Base-by-base conservation (phyloP, 192 early-diverging fungal species). In the Dissophora ornata region DNA sequence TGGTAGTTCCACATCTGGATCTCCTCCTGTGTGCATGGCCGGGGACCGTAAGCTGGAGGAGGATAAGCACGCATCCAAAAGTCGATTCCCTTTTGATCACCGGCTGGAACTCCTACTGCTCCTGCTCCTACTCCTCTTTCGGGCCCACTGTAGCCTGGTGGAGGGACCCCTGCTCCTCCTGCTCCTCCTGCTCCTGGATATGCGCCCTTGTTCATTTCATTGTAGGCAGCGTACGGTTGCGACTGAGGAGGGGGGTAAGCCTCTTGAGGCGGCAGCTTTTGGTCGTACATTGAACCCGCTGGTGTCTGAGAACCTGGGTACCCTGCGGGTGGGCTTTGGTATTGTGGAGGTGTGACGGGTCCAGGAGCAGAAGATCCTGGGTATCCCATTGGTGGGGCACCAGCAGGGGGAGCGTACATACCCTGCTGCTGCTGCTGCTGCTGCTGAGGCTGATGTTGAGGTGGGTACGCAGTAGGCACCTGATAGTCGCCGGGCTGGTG, bases 21-120 rank as follows among this genome's bases (percentile, higher is more conserved):
- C 24, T 67, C 44, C 3, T 67, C 41, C 26, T 34, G 44, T 0
- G 55, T 67, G 7, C 26, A 26, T 2, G 65, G 47, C 3, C 24
- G 21, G 41, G 53, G 52, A 41, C 51, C 52, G 18, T n/a, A 10
- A 4, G 26, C 4, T 2, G 69, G 69, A 46, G 42, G 59, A 41
- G 69, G 69, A 26, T 71, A 71, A 12, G 69, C 44, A 4, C 51
- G 22, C 59, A 56, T 62, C 69, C 69, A 71, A 26, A 71, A 62
- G 1, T 62, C 59, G 22, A 47, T 36, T 29, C 53, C 59, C 34
- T 57, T 62, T 24, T 56, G 64, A 38, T 55, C 36, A 6, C 6
- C 36, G 6, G 29, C 21, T 44, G 13, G 41, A 24, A 5, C 25
- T 12, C 53, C 53, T 19, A n/a, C n/a, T n/a, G n/a, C 36, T 13